Base-by-base conservation (phyloP, 352 stramenopile genomes). In the Phytophthora lateralis region DNA sequence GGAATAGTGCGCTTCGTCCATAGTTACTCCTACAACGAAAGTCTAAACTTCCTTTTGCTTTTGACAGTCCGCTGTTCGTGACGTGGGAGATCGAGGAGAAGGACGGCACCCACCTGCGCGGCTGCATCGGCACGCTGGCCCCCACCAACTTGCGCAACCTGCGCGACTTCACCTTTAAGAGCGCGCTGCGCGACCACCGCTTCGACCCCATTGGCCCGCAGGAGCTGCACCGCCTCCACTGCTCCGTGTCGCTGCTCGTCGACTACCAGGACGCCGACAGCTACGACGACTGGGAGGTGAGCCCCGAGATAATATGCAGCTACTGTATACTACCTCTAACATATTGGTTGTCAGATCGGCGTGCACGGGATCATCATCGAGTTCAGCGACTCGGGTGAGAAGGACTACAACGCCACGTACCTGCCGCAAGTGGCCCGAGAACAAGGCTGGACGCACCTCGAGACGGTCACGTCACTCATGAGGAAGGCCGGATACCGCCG, bases 151-250 rank as follows among this genome's bases (percentile, higher is more conserved):
- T 94, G 41, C 60, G 65, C 15, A 91, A 91, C 37, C 49, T 94
- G 54, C 83, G 81, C 29, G 82, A 91, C 45, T 94, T 93, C 55
- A 89, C 80, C 30, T 91, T 93, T 64, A 93, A 93, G 63, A 92
- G 83, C 56, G 85, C 85, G 20, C 67, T 94, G 34, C 82, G 82
- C 42, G 85, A 94, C 65, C 81, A 55, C 9, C 82, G 85, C 48
- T 94, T 94, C 51, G 80, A 88, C 39, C 85, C 85, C 35, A 94
- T 94, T 51, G 51, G 50, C 18, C 80, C 83, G 1, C 71, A 85
- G 35, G 85, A 94, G 56, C 63, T 94, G 12, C 71, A 85, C 3
- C 71, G 69, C 9, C 63, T 94, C 29, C 78, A 83, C 59, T 92
- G 83, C 72, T 89, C 82, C 6, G 85, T 94, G 66, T 94, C 85